A percentile compares a stretch with the other conserved stretches of the same genome.
These are phyloP conservation scores for Phaseolus lunatus DNA, from an alignment of 306 rosid genomes.

Conservation along the genomic window DNA sequence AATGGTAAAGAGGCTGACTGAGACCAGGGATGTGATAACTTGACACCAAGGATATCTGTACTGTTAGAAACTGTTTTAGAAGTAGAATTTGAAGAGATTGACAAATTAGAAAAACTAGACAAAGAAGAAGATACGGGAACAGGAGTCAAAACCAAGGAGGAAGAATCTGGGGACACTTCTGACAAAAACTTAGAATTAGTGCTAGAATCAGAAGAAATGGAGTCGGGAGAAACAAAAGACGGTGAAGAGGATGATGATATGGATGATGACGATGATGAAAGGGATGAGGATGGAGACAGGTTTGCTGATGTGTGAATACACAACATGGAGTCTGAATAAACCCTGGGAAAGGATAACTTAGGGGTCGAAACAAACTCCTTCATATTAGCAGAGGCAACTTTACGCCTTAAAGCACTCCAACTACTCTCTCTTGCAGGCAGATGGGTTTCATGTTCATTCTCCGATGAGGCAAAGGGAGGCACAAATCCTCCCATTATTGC, in stretches of 20 bases:
- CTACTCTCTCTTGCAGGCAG: conserved; percentile 94
- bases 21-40: conserved; percentile 55
- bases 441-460: conserved; percentile 83
- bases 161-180: conserved; percentile 79
- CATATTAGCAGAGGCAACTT: conserved; percentile 67
- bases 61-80: conserved; percentile 52
- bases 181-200: conserved; percentile 65
- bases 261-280: conserved; percentile 56
- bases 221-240: conserved; percentile 80
- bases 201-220: conserved; percentile 82
- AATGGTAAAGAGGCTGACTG: conserved; percentile 54
- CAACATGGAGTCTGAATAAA: conserved; percentile 84
- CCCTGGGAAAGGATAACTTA: conserved; percentile 70
- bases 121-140: conserved; percentile 57
- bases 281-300: conserved; percentile 62
- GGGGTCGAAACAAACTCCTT: conserved; percentile 86
- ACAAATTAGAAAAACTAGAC: conserved; percentile 65
- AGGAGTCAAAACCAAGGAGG: conserved; percentile 57
- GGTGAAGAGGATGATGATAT: conserved; percentile 68
- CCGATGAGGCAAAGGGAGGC: conserved; percentile 87
- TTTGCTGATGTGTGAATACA: conserved; percentile 63
- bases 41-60: conserved; percentile 55
- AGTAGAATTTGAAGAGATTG: conserved; percentile 59
- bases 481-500: conserved; percentile 92
- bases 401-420: conserved; percentile 90